Percentiles rank a stretch among this genome's conserved stretches.
These are phyloP conservation scores for Platismatia glauca DNA, from an alignment of 495 filamentous ascomycete species.

Conservation along the genomic window DNA sequence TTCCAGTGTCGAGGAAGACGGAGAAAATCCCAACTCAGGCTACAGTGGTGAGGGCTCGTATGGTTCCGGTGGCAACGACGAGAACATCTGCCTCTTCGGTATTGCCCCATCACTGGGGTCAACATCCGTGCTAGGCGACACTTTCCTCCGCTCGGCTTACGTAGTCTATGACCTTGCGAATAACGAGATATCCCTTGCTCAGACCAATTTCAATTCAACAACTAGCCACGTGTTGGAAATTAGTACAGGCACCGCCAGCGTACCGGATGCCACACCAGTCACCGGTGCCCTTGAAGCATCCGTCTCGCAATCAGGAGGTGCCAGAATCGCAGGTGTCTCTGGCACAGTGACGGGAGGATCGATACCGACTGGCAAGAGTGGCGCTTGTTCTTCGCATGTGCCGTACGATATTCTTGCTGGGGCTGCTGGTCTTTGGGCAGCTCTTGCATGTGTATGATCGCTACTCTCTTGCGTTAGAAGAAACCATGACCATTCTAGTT, in stretches of 20 bases:
- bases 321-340: conserved; percentile 19
- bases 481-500: conserved; percentile 1
- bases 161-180: conserved; percentile 86
- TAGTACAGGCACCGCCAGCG: conserved; percentile 46
- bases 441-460: conserved; percentile 2
- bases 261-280: conserved; percentile 66
- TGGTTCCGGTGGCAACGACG: conserved; percentile 46
- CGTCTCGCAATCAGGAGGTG: conserved; percentile 26
- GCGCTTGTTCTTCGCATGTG: neutral
- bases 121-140: conserved; percentile 74
- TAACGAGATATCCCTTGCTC: conserved; percentile 79
- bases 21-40: conserved; percentile 28
- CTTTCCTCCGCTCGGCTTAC: conserved; percentile 85
- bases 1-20: conserved; percentile 24
- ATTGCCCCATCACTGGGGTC: conserved; percentile 57
- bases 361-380: conserved; percentile 7
- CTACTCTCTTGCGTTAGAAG: neutral
- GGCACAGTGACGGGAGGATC: conserved; percentile 7
- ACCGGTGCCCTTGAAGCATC: conserved; percentile 49
- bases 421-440: conserved; percentile 6
- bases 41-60: conserved; percentile 2
- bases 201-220: conserved; percentile 73
- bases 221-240: conserved; percentile 62
- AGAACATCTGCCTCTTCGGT: conserved; percentile 60
- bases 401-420: conserved; percentile 1